Evolutionary conservation across 176 grass and related monocot genomes (phyloP), one percentile per base, ranked within the genome.

Genomic region (Bothriochloa decipiens): DNA sequence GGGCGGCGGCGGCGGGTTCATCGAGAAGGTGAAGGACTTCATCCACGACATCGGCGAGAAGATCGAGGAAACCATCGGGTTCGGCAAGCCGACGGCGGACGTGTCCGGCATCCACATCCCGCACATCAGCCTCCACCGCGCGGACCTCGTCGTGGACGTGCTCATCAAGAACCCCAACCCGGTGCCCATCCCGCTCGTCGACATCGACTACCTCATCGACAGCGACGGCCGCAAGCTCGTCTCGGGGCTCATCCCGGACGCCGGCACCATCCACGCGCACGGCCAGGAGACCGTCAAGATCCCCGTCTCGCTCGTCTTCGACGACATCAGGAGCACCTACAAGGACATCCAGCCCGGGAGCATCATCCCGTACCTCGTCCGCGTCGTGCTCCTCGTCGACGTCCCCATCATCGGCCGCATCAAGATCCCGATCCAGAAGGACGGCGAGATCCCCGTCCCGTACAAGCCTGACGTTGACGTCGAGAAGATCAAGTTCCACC

Each of bases 391-490:
- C 78, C 85, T 99, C 41, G 76, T 99, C 7, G 96, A 99, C 84
- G 91, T 99, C 41, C 96, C 96, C 35, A 72, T 99, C 77, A 81
- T 99, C 27, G 96, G 96, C 32, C 88, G 90, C 58, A 75, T 99
- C 67, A 94, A 94, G 77, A 78, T 99, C 71, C 96, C 96, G 20
- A 52, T 99, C 43, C 71, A 99, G 88, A 99, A 96, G 87, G 70
- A 46, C 3, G 96, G 96, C 25, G 84, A 99, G 89, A 92, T 99
- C 84, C 93, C 93, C 0, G 46, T 99, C 6, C 96, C 93, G 0
- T 99, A 99, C 90, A 96, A 99, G 90, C 96, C 96, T 17, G 93
- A 99, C 63, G 86, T 96, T n/a, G 91, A 99, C 76, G 86, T 99
- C 22, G 93, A 99, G 82, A 99, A 96, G 80, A 92, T 99, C 77